Base-by-base conservation (phyloP, 2,329 filamentous ascomycete genomes). In the Botrytis tulipae region DNA sequence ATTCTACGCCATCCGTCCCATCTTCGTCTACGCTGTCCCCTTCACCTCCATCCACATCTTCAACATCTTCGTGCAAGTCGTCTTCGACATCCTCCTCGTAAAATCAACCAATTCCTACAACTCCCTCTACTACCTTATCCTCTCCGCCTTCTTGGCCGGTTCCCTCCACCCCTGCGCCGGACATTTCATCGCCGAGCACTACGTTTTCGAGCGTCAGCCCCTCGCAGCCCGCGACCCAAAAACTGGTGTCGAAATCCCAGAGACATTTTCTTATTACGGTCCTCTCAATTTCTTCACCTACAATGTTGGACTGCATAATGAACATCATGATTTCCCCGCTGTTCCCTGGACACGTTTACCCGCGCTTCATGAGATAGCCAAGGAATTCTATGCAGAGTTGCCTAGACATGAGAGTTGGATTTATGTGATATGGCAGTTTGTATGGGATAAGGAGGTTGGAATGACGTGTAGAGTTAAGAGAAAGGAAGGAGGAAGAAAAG, bases 151-250 rank as follows among this genome's bases (percentile, higher is more conserved):
- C 87, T 88, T 99, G 4, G 96, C 96, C 1, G 96, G 96, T 51
- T 95, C 92, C 65, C 87, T 99, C 46, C 96, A 99, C 84, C 96
- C 96, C 5, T 93, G 95, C 74, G 96, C 96, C 0, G 96, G 94
- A 62, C 96, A 99, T 85, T 99, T 99, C 86, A 99, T 99, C 83
- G 95, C 96, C 73, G 96, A 99, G 85, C 96, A 99, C 84, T 95
- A 95, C 84, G 92, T 95, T 77, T 95, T 94, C 81, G 86, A 90
- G 78, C 90, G 89, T 40, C 81, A 90, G 77, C 76, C 78, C 0
- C 32, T 87, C 29, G 84, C 85, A 16, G 87, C 88, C 73, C 83
- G 82, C 70, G 83, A 91, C 76, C 88, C 90, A 1, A 83, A 86
- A 37, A 91, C 90, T 78, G 77, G 78, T 18, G 76, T 76, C 0